Evolutionary conservation across 768 basidiomycete species (phyloP).

Genomic region (Podaxis sp.): DNA sequence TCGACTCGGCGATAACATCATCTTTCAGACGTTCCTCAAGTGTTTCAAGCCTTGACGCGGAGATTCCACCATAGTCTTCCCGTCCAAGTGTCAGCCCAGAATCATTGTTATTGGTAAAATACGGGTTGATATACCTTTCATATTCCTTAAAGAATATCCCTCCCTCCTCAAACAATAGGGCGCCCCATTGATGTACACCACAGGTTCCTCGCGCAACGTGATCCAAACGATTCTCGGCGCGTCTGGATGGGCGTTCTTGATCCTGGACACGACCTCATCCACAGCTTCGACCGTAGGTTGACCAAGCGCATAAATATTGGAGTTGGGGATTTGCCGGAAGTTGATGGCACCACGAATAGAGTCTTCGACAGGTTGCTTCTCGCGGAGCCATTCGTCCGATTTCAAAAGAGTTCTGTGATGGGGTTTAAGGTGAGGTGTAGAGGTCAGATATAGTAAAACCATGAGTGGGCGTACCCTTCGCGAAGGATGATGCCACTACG

Average conservation of each 20-base stretch:
- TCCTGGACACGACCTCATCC: slow-evolving; percentile 66
- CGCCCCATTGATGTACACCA: slow-evolving; percentile 89
- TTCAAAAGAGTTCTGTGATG: slow-evolving; percentile 73
- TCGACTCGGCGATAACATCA: slow-evolving; percentile 84
- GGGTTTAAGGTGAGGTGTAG: background rate
- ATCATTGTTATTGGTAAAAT: background rate
- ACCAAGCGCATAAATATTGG: slow-evolving; percentile 87
- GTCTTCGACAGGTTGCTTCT: slow-evolving; percentile 62
- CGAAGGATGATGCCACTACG: slow-evolving; percentile 93
- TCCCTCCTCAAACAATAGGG: slow-evolving; percentile 90
- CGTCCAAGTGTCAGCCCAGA: background rate
- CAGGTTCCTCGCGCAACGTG: slow-evolving; percentile 88
- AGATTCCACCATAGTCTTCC: slow-evolving; percentile 93
- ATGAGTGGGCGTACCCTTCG: slow-evolving; percentile 54
- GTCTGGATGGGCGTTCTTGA: slow-evolving; percentile 59
- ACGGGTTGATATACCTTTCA: slow-evolving; percentile 64
- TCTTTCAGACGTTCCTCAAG: slow-evolving; percentile 87
- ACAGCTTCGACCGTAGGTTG: slow-evolving; percentile 92
- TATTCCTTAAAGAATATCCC: slow-evolving; percentile 84
- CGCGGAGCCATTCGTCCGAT: slow-evolving; percentile 87
- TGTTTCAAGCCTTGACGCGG: slow-evolving; percentile 81
- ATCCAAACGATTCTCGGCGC: slow-evolving; percentile 81
- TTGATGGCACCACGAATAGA: slow-evolving; percentile 92
- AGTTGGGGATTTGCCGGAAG: slow-evolving; percentile 80
- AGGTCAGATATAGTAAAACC: background rate